Conservation (phyloP, 345 rosid genomes). For the Linum usitatissimum region DNA sequence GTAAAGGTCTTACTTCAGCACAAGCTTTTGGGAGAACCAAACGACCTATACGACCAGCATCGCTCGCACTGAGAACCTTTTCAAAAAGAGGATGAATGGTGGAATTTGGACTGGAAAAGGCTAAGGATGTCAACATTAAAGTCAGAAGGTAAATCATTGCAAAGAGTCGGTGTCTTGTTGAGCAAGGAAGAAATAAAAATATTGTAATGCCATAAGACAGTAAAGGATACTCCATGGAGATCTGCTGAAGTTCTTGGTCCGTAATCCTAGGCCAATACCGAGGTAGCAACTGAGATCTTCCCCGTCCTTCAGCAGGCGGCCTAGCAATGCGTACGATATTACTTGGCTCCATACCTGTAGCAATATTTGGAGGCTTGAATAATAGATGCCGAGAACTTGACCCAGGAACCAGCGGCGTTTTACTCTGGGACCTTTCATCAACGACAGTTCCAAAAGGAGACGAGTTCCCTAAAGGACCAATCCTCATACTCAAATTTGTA, state of each 20-base stretch:
- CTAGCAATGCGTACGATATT: slow-evolving; percentile 71
- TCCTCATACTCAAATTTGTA: slow-evolving; percentile 67
- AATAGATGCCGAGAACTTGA: slow-evolving; percentile 69
- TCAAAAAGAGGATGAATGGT: slow-evolving; percentile 80
- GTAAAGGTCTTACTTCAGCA: slow-evolving; percentile 56
- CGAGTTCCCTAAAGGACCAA: slow-evolving; percentile 46
- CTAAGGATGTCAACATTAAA: slow-evolving; percentile 29
- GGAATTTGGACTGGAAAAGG: slow-evolving; percentile 54
- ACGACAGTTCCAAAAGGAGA: slow-evolving; percentile 37
- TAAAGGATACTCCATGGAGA: slow-evolving; percentile 87
- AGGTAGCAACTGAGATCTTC: slow-evolving; percentile 79
- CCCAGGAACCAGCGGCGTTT: slow-evolving; percentile 41
- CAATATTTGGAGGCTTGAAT: slow-evolving; percentile 73
- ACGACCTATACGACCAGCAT: slow-evolving; percentile 96
- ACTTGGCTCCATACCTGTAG: slow-evolving; percentile 49
- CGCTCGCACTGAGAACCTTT: slow-evolving; percentile 92
- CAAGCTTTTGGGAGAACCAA: slow-evolving; percentile 95
- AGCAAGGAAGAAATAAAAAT: no score
- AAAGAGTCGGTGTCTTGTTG: neutral
- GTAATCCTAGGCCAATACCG: slow-evolving; percentile 94
- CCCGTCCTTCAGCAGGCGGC: slow-evolving; percentile 79
- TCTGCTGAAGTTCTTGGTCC: slow-evolving; percentile 78
- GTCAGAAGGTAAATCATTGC: slow-evolving; percentile 9
- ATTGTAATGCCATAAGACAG: no score
- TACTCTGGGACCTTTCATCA: slow-evolving; percentile 50